Evolutionary conservation across 176 grass and related monocot species (phyloP), one percentile per base, ranked within the genome.

Genomic region (Triticum urartu): DNA sequence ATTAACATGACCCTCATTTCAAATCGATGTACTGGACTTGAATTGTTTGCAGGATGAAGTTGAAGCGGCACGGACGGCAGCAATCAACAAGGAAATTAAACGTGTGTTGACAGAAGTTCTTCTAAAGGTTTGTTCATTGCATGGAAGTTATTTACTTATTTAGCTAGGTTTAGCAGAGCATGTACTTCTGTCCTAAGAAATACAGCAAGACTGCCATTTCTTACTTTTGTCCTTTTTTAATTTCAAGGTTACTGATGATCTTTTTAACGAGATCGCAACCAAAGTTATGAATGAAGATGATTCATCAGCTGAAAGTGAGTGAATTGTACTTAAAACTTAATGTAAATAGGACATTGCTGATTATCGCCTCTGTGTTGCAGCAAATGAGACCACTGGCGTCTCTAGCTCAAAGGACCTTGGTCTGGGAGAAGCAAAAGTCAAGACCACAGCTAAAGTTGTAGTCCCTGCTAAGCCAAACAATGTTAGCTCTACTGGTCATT

Each of bases 51-150:
- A 99, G 97, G 97, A 95, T 87, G 93, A 92, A 86, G 66, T 92
- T 13, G 92, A 94, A 84, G 88, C 68, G 80, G 79, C 87, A 58
- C 89, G 87, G 78, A 78, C 59, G 47, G 86, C 74, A 22, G 90
- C 90, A 84, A 84, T 98, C 60, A 98, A 98, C 90, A 92, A 88
- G 64, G 96, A 98, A 92, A 98, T 98, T 84, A 98, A 98, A 76
- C 93, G 91, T 38, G 89, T 98, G 9, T 88, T 98, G 78, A 98
- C 96, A 80, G 96, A 98, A 92, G 93, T 98, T 72, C 88, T 98
- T 83, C 78, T 98, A 68, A 94, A 98, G 93, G 96, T 98, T 72
- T 85, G 25, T 86, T 86, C 35, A 75, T 30, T 30, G 28, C 28
- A 30, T 30, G 28, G 28, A 30, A 30, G 28, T 30, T 30, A 30